These are phyloP conservation scores for Phytophthora ramorum DNA, from an alignment of 352 stramenopile species.

Conservation along the genomic window DNA sequence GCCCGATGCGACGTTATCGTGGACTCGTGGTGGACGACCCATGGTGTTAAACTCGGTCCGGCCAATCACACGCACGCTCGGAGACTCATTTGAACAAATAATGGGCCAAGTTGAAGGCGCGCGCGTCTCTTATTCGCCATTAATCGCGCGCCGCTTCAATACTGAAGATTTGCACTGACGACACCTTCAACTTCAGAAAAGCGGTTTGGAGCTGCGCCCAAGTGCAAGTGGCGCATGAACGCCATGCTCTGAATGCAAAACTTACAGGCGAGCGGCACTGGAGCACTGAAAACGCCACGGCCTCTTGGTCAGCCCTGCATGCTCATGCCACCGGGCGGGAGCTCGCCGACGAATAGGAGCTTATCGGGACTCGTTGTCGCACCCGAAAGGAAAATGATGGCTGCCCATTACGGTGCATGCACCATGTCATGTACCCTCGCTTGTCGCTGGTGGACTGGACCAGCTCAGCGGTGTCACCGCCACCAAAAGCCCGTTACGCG, in stretches of 20 bases:
- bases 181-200: constrained; percentile 32
- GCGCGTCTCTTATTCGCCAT: constrained; percentile 4
- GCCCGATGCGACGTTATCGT: constrained; percentile 36
- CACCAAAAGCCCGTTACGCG: background rate
- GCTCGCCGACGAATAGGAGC: constrained; percentile 1
- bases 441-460: constrained; percentile 23
- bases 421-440: background rate
- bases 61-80: background rate
- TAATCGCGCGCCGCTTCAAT: constrained; percentile 23
- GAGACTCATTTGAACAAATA: background rate
- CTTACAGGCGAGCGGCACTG: background rate
- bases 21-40: constrained; percentile 8
- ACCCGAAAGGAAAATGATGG: constrained; percentile 20
- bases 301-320: background rate
- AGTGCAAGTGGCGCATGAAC: constrained; percentile 28
- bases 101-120: background rate
- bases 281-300: background rate
- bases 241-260: constrained; percentile 13
- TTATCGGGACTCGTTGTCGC: too few relatives aligned
- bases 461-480: constrained; percentile 9
- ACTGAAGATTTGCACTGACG: constrained; percentile 37
- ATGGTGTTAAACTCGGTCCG: background rate
- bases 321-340: background rate
- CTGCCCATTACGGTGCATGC: constrained; percentile 2
- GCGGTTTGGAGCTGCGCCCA: constrained; percentile 2